Evolutionary conservation across 2,329 filamentous ascomycete species (phyloP).

Genomic region (Cladophialophora psammophila): DNA sequence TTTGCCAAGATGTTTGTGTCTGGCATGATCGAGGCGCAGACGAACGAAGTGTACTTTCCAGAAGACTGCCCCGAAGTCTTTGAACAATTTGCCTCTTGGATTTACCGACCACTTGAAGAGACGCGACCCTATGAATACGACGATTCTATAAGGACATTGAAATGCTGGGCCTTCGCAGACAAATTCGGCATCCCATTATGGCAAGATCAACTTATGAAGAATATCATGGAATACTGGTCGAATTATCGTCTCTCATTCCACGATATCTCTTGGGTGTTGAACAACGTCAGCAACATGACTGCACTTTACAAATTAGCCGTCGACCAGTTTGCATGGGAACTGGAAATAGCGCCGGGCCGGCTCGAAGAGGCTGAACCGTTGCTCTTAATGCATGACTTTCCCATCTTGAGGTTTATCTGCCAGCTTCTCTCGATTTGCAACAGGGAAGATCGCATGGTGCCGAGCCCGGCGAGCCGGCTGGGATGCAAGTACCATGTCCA

Average conservation of each 20-base stretch:
- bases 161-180: not conserved
- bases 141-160: not conserved
- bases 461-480: too few species aligned
- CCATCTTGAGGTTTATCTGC: not conserved
- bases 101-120: not conserved
- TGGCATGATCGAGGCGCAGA: slow-evolving; percentile 6
- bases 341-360: not conserved
- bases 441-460: too few species aligned
- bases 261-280: not conserved
- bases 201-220: not conserved
- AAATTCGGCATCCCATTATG: not conserved
- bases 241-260: not conserved
- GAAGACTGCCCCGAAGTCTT: not conserved
- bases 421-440: too few species aligned
- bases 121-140: too few species aligned
- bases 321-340: not conserved
- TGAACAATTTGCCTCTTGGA: not conserved
- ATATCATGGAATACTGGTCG: not conserved
- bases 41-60: not conserved
- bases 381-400: not conserved
- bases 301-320: not conserved
- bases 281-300: not conserved
- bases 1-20: not conserved
- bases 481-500: not conserved
- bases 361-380: not conserved